Evolutionary conservation across 2,329 filamentous ascomycete species (phyloP), one percentile per base, ranked within the genome.

Genomic region (Tympanopsis confertula): DNA sequence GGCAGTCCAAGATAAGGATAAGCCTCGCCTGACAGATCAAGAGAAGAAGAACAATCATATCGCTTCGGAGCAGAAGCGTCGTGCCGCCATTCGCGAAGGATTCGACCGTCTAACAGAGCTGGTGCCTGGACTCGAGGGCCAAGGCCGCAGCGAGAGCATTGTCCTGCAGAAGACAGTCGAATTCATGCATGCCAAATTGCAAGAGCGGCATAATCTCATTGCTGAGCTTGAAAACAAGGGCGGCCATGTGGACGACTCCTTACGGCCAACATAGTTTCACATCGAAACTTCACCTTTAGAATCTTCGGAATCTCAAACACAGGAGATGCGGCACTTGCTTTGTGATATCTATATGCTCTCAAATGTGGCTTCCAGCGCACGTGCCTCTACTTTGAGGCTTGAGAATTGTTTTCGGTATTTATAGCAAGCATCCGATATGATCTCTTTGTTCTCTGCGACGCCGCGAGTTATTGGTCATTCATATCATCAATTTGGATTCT

Each of bases 21-120:
- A 79, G 47, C 72, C 78, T 26, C 71, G 78, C 44, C 62, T 85
- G 42, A 78, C 76, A 35, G 78, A 82, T 47, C 66, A 74, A 43
- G 76, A 84, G 52, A 84, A 83, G 66, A 82, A 82, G 54, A 73
- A 72, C 50, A 84, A 85, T 52, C 80, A 84, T 58, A 83, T 83
- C 47, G 72, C 74, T 18, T 82, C 77, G 4, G 72, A 77, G 54
- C 69, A 74, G 50, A 76, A 62, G 45, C 53, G 59, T 19, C 49
- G 59, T 26, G 47, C 54, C 45, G 54, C 53, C 2, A 84, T 85
- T 43, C 71, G 79, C 35, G 73, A 80, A 46, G 78, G 77, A 35
- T 84, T 82, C 52, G 78, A 83, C 54, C 66, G 74, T 15, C 67
- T 85, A 22, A 79, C 78, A 13, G 69, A 74, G 40, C 63, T 83